Conservation (phyloP, 129 eudicot genomes). For the Rutidosis leptorrhynchoides region DNA sequence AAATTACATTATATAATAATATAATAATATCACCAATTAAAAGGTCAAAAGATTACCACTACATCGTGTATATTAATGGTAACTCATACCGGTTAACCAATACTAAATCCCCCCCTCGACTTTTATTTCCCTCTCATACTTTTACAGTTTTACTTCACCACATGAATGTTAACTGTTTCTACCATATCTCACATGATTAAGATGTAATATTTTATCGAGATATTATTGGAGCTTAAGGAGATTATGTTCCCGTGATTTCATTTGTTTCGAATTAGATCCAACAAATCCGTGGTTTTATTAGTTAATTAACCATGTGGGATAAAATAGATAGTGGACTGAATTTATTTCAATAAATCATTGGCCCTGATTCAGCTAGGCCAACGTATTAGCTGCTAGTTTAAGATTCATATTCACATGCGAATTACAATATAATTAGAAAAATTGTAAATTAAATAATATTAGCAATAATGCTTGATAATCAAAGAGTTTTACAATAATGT, state of each 20-base stretch:
- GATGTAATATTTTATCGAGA: neutral
- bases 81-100: too few relatives aligned
- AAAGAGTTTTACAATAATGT: neutral
- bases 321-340: conserved; percentile 20
- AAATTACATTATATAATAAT: too few relatives aligned
- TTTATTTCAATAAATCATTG: conserved; percentile 4
- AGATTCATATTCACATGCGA: conserved; percentile 29
- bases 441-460: neutral
- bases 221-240: conserved; percentile 13
- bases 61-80: too few relatives aligned
- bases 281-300: conserved; percentile 32
- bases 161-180: too few relatives aligned
- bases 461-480: neutral
- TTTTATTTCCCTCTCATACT: too few relatives aligned
- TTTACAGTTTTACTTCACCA: too few relatives aligned
- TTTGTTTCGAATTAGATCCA: conserved; percentile 40
- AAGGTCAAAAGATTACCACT: too few relatives aligned
- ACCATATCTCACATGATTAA: too few relatives aligned
- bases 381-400: conserved; percentile 4
- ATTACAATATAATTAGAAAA: neutral
- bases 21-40: too few relatives aligned
- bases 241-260: conserved; percentile 23
- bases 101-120: too few relatives aligned
- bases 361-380: conserved; percentile 10
- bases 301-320: conserved; percentile 45